A percentile compares a stretch with the other conserved stretches of the same genome.
Conservation (phyloP, 768 basidiomycete species). For the Tricholoma sp. region DNA sequence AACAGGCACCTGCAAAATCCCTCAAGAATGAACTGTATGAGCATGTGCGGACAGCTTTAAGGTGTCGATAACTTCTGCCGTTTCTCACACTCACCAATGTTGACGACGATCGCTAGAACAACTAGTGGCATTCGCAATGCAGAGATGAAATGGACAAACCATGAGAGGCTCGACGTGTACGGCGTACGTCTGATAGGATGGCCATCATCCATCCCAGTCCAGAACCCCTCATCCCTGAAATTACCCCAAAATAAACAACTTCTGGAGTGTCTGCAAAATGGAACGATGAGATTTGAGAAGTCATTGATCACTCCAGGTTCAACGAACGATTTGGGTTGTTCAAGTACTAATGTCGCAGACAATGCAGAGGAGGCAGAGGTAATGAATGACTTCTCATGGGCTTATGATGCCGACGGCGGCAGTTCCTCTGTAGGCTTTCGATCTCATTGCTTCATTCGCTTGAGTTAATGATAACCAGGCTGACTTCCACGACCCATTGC, state of each 20-base stretch:
- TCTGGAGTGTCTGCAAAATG: conserved; percentile 43
- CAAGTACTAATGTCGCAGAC: conserved; percentile 2
- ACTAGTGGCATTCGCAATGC: conserved; percentile 57
- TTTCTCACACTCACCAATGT: neutral
- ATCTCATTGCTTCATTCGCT: neutral
- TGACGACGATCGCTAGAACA: conserved; percentile 26
- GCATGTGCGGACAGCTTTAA: conserved; percentile 45
- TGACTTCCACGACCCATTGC: neutral
- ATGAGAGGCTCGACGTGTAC: conserved; percentile 48
- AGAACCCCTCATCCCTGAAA: conserved; percentile 60
- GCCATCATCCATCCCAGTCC: conserved; percentile 52
- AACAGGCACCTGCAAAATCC: conserved; percentile 26
- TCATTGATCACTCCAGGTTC: conserved; percentile 9
- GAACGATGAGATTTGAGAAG: conserved; percentile 45
- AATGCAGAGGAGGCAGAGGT: conserved; percentile 13
- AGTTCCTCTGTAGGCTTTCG: conserved; percentile 8
- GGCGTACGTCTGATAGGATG: conserved; percentile 61
- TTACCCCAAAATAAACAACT: conserved; percentile 48
- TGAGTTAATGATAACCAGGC: conserved; percentile 5
- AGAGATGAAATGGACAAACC: conserved; percentile 77
- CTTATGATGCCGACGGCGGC: conserved; percentile 32
- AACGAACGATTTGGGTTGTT: conserved; percentile 1
- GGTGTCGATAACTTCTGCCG: conserved; percentile 28
- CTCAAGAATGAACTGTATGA: conserved; percentile 56
- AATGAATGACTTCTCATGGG: conserved; percentile 38